Base-by-base conservation (phyloP, 2,329 filamentous ascomycete species). In the Colletotrichum trifolii region DNA sequence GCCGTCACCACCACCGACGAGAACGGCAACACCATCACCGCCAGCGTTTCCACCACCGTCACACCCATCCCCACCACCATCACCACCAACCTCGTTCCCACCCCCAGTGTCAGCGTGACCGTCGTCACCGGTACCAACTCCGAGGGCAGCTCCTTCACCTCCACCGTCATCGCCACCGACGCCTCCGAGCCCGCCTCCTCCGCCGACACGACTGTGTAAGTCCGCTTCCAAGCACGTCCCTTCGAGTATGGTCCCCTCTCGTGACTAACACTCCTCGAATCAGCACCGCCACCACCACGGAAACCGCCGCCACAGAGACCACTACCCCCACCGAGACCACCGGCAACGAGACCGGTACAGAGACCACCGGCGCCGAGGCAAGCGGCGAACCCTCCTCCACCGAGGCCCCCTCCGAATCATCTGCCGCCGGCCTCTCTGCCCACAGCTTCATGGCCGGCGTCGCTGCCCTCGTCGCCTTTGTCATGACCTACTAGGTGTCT, bases 1-100 rank as follows among this genome's bases (percentile, higher is more conserved):
- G 65, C 67, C 8, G 60, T 68, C 8, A 72, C 68, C 17, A 72
- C 71, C 7, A 73, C 70, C 15, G 64, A 73, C 59, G 66, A 67
- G 34, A 64, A 54, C 12, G 72, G 72, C n/a, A 71, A 63, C 54
- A 68, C 69, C 11, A 61, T 72, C 25, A 68, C 71, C 11, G 70
- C 71, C 42, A 72, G 64, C 48, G 52, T 65, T 39, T 69, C 70
- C 12, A 66, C 69, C n/a, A 63, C 68, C n/a, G 15, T 69, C 8
- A 60, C 60, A 3, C 59, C 58, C 6, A 38, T 47, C 42, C 54
- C 42, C 9, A 63, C 52, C 12, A 58, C 54, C 49, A 58, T 56
- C 54, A 63, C 60, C 25, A 60, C 67, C 6, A 52, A 55, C 58
- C 13, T 63, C 35, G 39, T 58, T 2, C 43, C 52, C 34, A 54